These are phyloP conservation scores for Suhomyces anneliseae DNA, from an alignment of 1,139 yeast species.

Conservation along the genomic window DNA sequence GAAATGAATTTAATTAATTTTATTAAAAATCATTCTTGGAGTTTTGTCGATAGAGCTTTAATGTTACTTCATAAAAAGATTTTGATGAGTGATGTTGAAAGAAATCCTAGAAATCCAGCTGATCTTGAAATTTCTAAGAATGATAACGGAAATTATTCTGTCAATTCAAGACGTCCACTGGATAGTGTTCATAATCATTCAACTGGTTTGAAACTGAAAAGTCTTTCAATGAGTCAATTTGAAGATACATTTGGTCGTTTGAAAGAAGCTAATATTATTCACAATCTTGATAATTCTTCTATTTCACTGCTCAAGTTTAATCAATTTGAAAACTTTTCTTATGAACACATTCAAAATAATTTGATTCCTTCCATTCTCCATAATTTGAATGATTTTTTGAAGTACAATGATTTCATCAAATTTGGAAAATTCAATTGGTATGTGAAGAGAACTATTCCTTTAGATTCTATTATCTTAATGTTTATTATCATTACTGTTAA, in stretches of 20 bases:
- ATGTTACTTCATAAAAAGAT: constrained; percentile 58
- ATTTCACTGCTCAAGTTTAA: constrained; percentile 38
- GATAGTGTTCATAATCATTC: not conserved
- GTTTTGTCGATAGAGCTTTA: constrained; percentile 56
- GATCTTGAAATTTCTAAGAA: constrained; percentile 4
- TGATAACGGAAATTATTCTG: constrained; percentile 7
- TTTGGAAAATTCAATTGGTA: constrained; percentile 61
- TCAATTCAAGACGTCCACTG: constrained; percentile 14
- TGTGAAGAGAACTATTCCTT: constrained; percentile 56
- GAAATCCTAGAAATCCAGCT: constrained; percentile 8
- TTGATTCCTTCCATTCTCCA: constrained; percentile 59
- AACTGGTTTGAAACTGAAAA: not conserved
- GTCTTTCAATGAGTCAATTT: constrained; percentile 30
- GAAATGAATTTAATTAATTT: constrained; percentile 49
- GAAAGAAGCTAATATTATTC: constrained; percentile 41
- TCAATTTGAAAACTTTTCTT: constrained; percentile 38
- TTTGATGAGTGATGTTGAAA: constrained; percentile 29
- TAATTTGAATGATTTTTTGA: constrained; percentile 53
- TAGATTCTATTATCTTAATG: constrained; percentile 57
- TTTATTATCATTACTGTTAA: constrained; percentile 55
- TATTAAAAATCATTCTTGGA: constrained; percentile 51
- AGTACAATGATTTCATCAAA: constrained; percentile 48
- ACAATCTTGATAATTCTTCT: constrained; percentile 36
- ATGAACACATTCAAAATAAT: constrained; percentile 52
- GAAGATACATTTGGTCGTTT: constrained; percentile 46